A percentile compares a stretch with the other conserved stretches of the same genome.
Conservation (phyloP, 1,284 basidiomycete genomes). For the Cutaneotrichosporon curvatum region DNA sequence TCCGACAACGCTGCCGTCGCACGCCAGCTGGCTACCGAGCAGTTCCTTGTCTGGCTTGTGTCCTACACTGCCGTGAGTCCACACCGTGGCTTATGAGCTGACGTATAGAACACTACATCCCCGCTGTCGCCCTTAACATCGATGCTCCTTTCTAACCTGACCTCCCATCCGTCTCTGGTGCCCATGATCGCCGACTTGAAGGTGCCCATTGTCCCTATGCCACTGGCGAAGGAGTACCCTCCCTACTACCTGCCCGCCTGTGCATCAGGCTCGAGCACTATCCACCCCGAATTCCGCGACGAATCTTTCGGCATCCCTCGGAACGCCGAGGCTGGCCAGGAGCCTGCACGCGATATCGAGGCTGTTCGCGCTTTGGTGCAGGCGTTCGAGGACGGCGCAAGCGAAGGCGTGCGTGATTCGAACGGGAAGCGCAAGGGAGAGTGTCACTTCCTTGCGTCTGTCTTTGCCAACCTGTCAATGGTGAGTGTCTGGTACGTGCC, state of each 20-base stretch:
- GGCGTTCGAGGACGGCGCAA: conserved; percentile 71
- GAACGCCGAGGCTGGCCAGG: conserved; percentile 56
- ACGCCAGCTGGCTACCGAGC: conserved; percentile 61
- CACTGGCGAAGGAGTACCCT: conserved; percentile 47
- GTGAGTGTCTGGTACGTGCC: conserved; percentile 49
- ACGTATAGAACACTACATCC: conserved; percentile 66
- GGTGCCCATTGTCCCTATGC: conserved; percentile 56
- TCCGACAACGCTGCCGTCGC: conserved; percentile 73
- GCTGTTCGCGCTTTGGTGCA: conserved; percentile 74
- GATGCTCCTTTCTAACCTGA: conserved; percentile 94
- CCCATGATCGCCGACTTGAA: conserved; percentile 60
- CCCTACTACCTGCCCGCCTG: conserved; percentile 65
- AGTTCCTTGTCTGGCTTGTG: conserved; percentile 76
- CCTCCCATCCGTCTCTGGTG: conserved; percentile 66
- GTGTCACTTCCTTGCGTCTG: conserved; percentile 80
- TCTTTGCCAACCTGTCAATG: conserved; percentile 80
- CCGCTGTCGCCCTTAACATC: conserved; percentile 87
- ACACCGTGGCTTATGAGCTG: conserved; percentile 4
- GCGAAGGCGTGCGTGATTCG: conserved; percentile 51
- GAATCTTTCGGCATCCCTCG: conserved; percentile 48
- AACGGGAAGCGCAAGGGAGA: conserved; percentile 57
- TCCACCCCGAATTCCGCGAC: conserved; percentile 44
- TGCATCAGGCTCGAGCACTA: conserved; percentile 59
- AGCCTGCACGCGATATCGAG: conserved; percentile 52
- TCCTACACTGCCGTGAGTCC: conserved; percentile 79